Evolutionary conservation across 768 basidiomycete genomes (phyloP), one percentile per base, ranked within the genome.

Genomic region (Asterophora lycoperdoides): DNA sequence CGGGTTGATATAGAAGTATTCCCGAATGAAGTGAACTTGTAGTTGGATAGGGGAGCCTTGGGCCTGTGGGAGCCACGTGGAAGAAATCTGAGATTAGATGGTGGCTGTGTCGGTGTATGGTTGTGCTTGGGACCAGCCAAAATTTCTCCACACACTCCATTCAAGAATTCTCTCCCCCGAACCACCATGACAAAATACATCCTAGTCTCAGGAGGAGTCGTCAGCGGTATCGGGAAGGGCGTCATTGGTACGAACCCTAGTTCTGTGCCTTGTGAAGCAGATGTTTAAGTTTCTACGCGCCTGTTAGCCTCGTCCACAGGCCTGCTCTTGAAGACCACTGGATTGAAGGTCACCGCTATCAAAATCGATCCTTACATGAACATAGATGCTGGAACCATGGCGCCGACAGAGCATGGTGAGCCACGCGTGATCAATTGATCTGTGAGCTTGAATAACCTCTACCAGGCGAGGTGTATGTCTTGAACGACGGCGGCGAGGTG

Each of bases 281-380:
- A 44, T 52, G 32, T 52, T 54, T 35, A 52, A 44, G 48, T 40
- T 29, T 56, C 49, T n/a, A 49, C 37, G 40, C 42, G 35, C 44
- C 45, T 45, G 18, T 44, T 46, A 97, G 95, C 95, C 56, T 98
- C 95, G 20, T 97, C 94, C 42, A 97, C 95, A 5, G 95, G 95
- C 51, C 75, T 98, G 44, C 79, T 98, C 44, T 77, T 99, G 64
- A 97, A 97, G 72, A 97, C 91, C 37, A 83, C 86, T 32, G 95
- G 95, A 40, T 77, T 96, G 52, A 96, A 93, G 72, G 95, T 97
- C 59, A 99, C 95, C 7, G 90, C 95, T 9, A 97, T 99, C 77
- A 99, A 99, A 73, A 98, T 99, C 61, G 95, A 99, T 66, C 95
- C 95, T 11, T 99, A 99, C 60, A 98, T 99, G 95, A 99, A 99